Conservation (phyloP, 805 yeast species). For the Priceomyces haplophilus region DNA sequence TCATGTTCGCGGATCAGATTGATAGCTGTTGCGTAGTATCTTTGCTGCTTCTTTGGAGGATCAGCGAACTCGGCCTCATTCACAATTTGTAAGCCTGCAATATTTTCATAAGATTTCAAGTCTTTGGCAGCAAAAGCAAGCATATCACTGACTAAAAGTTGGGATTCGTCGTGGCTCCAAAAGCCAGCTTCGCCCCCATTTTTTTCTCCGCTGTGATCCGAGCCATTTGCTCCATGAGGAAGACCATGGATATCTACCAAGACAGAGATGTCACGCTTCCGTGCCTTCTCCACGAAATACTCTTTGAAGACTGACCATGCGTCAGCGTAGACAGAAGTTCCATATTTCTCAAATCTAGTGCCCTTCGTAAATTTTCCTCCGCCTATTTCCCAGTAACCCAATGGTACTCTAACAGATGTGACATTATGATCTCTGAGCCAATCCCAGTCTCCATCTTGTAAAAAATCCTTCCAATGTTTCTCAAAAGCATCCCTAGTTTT, state of each 20-base stretch:
- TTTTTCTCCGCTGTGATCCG: constrained; percentile 76
- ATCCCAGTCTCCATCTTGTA: constrained; percentile 71
- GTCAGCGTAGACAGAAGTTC: constrained; percentile 51
- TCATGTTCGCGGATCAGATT: constrained; percentile 57
- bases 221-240: constrained; percentile 90
- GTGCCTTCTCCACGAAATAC: constrained; percentile 58
- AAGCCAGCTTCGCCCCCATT: constrained; percentile 55
- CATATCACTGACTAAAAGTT: constrained; percentile 46
- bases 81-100: constrained; percentile 79
- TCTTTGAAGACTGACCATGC: constrained; percentile 68
- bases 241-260: constrained; percentile 83
- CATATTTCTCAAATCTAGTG: constrained; percentile 58
- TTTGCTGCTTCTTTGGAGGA: constrained; percentile 48
- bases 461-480: constrained; percentile 62
- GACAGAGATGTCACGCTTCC: constrained; percentile 60
- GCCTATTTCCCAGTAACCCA: constrained; percentile 87
- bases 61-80: constrained; percentile 76
- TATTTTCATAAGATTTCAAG: constrained; percentile 55
- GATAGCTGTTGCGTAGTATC: constrained; percentile 65
- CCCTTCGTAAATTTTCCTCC: constrained; percentile 56
- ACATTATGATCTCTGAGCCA: constrained; percentile 67
- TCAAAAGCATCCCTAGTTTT: constrained; percentile 54
- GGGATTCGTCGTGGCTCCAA: constrained; percentile 50
- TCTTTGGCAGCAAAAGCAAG: constrained; percentile 63
- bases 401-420: constrained; percentile 80